phyloP scores from a whole-genome alignment of 1,284 basidiomycete species.

The Inonotus obliquus region DNA sequence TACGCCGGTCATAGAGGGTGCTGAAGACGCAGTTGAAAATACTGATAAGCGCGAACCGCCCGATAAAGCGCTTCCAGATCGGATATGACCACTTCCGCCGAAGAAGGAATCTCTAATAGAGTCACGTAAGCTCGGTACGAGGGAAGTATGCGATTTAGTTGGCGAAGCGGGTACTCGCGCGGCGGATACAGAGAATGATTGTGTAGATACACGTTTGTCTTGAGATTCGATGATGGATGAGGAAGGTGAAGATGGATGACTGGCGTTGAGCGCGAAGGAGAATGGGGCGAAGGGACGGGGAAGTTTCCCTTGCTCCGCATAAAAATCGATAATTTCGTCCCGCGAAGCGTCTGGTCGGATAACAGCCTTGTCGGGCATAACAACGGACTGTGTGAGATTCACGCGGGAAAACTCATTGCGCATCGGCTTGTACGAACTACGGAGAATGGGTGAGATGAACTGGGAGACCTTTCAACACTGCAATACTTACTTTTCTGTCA shows the following conservation, averaged over 20 bases:
- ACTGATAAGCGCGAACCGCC: constrained; percentile 24
- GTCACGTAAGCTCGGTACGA: constrained; percentile 29
- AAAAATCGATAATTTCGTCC: constrained; percentile 42
- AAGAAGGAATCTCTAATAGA: constrained; percentile 28
- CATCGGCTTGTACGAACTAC: constrained; percentile 11
- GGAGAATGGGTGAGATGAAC: neutral
- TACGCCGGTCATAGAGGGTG: constrained; percentile 32
- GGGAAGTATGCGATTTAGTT: constrained; percentile 24
- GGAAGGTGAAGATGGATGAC: constrained; percentile 20
- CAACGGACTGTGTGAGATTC: constrained; percentile 39
- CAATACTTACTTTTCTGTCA: constrained; percentile 29
- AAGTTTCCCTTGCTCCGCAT: constrained; percentile 41
- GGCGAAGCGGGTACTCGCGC: constrained; percentile 3
- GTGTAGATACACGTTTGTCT: constrained; percentile 20
- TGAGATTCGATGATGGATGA: constrained; percentile 14
- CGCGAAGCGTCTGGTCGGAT: constrained; percentile 32
- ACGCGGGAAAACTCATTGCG: constrained; percentile 38
- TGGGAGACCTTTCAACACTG: neutral
- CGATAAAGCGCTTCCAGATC: constrained; percentile 11
- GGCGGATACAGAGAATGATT: constrained; percentile 20
- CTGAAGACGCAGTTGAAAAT: constrained; percentile 33
- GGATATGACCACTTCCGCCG: constrained; percentile 19
- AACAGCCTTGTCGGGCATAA: constrained; percentile 49
- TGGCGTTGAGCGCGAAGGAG: constrained; percentile 33
- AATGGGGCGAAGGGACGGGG: constrained; percentile 46